Percentiles rank a stretch among this genome's conserved stretches.
phyloP scores from a whole-genome alignment of 2,329 filamentous ascomycete genomes.

The Aphanoascus verrucosus region DNA sequence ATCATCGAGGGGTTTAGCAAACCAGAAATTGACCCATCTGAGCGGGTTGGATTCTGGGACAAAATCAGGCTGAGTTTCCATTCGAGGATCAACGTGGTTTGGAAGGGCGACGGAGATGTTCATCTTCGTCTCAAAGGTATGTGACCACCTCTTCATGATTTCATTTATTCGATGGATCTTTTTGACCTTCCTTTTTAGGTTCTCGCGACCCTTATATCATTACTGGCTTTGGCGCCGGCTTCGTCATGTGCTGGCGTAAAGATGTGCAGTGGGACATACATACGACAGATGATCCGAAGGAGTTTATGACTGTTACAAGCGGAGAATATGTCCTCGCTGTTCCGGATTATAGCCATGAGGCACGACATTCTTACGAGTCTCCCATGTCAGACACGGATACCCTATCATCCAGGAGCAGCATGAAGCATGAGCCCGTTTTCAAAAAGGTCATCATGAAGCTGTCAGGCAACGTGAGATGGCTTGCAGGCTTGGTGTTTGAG shows the following conservation, averaged over 20 bases:
- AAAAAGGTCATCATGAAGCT: constrained; percentile 99
- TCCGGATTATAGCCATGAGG: constrained; percentile 84
- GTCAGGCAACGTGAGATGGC: constrained; percentile 89
- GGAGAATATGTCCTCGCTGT: constrained; percentile 91
- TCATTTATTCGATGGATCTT: constrained; percentile 13
- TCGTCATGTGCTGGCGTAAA: constrained; percentile 97
- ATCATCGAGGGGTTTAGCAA: constrained; percentile 96
- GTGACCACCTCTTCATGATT: constrained; percentile 3
- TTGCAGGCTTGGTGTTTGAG: constrained; percentile 86
- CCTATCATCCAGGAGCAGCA: constrained; percentile 47
- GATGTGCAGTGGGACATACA: constrained; percentile 83
- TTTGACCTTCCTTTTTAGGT: constrained; percentile 29
- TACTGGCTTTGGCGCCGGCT: constrained; percentile 83
- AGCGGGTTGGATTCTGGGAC: constrained; percentile 95
- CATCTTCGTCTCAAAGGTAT: constrained; percentile 81
- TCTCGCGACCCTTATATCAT: constrained; percentile 87
- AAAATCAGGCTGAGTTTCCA: constrained; percentile 93
- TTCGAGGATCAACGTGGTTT: constrained; percentile 75
- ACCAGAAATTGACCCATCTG: constrained; percentile 83
- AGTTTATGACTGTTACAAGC: constrained; percentile 92
- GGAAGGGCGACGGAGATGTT: constrained; percentile 93
- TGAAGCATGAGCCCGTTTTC: constrained; percentile 57
- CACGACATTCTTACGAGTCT: constrained; percentile 49
- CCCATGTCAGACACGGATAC: constrained; percentile 46
- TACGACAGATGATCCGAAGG: constrained; percentile 72